Percentiles rank a stretch among this genome's conserved stretches.
These are phyloP conservation scores for Akebia trifoliata DNA, from an alignment of 164 flowering plant species.

Conservation along the genomic window DNA sequence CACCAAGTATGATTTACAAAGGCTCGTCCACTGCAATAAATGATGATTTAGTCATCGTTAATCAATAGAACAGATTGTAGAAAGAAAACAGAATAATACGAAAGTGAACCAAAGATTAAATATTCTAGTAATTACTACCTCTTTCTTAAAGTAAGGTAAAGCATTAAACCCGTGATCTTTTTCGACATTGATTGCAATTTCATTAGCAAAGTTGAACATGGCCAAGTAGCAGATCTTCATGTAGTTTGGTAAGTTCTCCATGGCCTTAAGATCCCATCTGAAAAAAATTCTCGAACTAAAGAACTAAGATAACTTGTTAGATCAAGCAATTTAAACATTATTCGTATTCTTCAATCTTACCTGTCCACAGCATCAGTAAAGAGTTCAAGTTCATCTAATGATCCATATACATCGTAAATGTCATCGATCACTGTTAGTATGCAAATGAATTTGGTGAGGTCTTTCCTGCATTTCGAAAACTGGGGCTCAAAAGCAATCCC, in stretches of 20 bases:
- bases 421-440: slow-evolving; percentile 24
- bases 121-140: too few species aligned
- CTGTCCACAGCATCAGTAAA: slow-evolving; percentile 24
- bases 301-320: background rate
- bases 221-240: slow-evolving; percentile 27
- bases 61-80: too few species aligned
- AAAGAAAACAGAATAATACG: too few species aligned
- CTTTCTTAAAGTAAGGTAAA: slow-evolving; percentile 18
- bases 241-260: slow-evolving; percentile 25
- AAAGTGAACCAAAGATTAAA: too few species aligned
- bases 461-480: slow-evolving; percentile 15
- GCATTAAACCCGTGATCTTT: slow-evolving; percentile 13
- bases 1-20: slow-evolving; percentile 18
- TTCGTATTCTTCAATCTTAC: slow-evolving; percentile 1
- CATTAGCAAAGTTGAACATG: slow-evolving; percentile 19
- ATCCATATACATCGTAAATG: slow-evolving; percentile 30
- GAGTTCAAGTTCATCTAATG: slow-evolving; percentile 24
- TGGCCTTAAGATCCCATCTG: slow-evolving; percentile 31
- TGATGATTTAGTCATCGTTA: too few species aligned
- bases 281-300: background rate
- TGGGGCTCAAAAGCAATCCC: slow-evolving; percentile 17
- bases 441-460: slow-evolving; percentile 16
- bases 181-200: slow-evolving; percentile 4
- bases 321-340: too few species aligned
- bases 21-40: slow-evolving; percentile 26